A percentile compares a stretch with the other conserved stretches of the same genome.
Conservation (phyloP, 305 asterid genomes). For the Solanum aculeatissimum region DNA sequence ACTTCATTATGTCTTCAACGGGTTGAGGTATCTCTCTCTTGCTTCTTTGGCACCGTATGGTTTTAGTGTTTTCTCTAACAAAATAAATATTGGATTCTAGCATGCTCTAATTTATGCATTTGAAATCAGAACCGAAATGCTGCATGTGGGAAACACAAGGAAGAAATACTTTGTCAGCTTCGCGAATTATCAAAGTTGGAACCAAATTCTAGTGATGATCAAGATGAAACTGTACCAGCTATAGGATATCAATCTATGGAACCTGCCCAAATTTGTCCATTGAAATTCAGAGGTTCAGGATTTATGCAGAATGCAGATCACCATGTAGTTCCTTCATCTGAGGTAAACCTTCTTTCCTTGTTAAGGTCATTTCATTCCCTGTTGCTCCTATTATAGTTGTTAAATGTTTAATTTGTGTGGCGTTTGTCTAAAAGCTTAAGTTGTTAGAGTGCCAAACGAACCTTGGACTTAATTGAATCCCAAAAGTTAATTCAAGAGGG, state of each 20-base stretch:
- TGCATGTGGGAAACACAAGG: constrained; percentile 70
- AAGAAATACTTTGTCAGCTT: constrained; percentile 69
- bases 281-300: constrained; percentile 15
- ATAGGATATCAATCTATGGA: constrained; percentile 17
- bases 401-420: background rate
- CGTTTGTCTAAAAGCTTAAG: background rate
- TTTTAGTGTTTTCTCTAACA: background rate
- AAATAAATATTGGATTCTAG: background rate
- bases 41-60: background rate
- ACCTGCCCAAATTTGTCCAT: constrained; percentile 17
- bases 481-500: background rate
- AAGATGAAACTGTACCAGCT: constrained; percentile 26
- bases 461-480: background rate
- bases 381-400: background rate
- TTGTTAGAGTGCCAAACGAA: background rate
- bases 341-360: constrained; percentile 29
- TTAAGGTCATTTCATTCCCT: background rate
- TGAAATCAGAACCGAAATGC: constrained; percentile 79
- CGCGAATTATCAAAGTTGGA: constrained; percentile 62
- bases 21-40: background rate
- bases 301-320: constrained; percentile 22
- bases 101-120: background rate
- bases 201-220: constrained; percentile 39
- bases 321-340: constrained; percentile 25
- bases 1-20: background rate